These are phyloP conservation scores for Breynia disticha DNA, from an alignment of 441 rosid genomes.

Conservation along the genomic window DNA sequence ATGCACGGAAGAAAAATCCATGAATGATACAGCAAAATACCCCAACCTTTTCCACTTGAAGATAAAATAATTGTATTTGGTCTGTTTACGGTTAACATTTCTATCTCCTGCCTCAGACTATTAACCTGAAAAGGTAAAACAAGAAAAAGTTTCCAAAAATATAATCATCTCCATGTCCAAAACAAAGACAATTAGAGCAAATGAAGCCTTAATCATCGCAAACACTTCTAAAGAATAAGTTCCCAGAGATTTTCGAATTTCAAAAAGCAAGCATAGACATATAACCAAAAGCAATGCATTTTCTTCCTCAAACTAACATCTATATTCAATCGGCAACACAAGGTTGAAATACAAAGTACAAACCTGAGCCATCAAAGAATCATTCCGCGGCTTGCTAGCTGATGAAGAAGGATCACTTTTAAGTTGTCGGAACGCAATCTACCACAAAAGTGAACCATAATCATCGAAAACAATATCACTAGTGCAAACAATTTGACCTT, in stretches of 20 bases:
- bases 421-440: slow-evolving; percentile 42
- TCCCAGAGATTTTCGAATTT: not conserved
- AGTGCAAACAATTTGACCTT: not conserved
- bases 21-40: slow-evolving; percentile 10
- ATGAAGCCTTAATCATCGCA: not conserved
- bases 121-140: slow-evolving; percentile 45
- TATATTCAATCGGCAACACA: not conserved
- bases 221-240: too few relatives aligned
- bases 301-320: not conserved
- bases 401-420: slow-evolving; percentile 33
- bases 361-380: slow-evolving; percentile 59
- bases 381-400: slow-evolving; percentile 36
- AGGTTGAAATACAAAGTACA: slow-evolving; percentile 10
- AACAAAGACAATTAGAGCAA: not conserved
- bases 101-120: slow-evolving; percentile 62
- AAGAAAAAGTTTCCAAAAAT: slow-evolving; percentile 2
- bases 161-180: not conserved
- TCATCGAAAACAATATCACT: slow-evolving; percentile 1
- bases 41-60: slow-evolving; percentile 56
- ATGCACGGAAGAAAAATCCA: not conserved
- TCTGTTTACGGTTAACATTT: slow-evolving; percentile 43
- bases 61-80: slow-evolving; percentile 69
- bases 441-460: slow-evolving; percentile 4
- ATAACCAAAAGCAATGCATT: not conserved
- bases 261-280: not conserved